Evolutionary conservation across 2,329 filamentous ascomycete species (phyloP).

Genomic region (Xylariaceae sp.): DNA sequence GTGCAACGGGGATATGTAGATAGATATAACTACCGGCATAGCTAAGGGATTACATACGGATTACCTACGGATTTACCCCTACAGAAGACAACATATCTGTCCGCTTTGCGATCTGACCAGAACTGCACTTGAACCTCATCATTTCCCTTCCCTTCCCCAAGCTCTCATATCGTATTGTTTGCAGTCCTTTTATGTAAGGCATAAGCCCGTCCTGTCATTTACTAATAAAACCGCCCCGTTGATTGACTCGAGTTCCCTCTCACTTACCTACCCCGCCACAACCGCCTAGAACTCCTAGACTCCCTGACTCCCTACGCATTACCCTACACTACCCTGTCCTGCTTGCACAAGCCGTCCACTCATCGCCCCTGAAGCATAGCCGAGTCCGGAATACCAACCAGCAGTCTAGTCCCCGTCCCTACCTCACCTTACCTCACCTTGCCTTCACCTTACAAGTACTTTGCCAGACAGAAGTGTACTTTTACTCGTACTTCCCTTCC

Average conservation of each 20-base stretch:
- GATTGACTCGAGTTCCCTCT: background rate
- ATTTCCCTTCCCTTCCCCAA: background rate
- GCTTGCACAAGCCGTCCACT: background rate
- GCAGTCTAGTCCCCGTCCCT: background rate
- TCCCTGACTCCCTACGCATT: background rate
- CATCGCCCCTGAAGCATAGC: background rate
- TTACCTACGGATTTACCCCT: background rate
- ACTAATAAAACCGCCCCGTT: background rate
- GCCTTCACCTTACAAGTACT: background rate
- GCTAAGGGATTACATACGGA: too few species aligned
- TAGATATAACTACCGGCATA: too few species aligned
- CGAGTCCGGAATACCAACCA: background rate
- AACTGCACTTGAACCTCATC: background rate
- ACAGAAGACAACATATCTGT: background rate
- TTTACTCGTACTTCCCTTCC: too few species aligned
- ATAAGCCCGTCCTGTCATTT: background rate
- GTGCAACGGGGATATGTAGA: too few species aligned
- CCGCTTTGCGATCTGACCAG: background rate
- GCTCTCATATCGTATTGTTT: background rate
- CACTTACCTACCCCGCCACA: conserved; percentile 1
- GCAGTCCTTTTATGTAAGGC: background rate
- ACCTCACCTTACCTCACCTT: background rate
- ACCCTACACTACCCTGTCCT: background rate
- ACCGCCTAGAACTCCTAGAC: background rate
- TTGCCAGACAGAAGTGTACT: too few species aligned